Evolutionary conservation across 2,329 filamentous ascomycete genomes (phyloP), one percentile per base, ranked within the genome.

Genomic region (Nannizzia gypsea): DNA sequence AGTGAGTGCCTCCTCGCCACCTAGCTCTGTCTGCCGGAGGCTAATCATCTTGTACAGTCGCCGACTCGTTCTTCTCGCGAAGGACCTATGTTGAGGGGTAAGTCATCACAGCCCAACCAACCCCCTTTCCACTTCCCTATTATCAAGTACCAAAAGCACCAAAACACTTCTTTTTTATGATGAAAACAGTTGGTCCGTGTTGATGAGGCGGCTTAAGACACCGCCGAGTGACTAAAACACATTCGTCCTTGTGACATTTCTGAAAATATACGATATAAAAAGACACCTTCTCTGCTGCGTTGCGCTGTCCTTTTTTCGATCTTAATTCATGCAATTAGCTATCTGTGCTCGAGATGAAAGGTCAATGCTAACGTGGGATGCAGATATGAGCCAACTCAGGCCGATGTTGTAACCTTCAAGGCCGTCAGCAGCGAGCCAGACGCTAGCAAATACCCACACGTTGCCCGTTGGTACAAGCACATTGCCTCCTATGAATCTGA

Each of bases 401-500:
- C 93, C 78, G 93, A 99, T 81, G 92, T 95, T 71, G 88, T 87
- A 77, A 85, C 85, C 80, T 97, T 88, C 88, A 95, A 97, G 85
- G 88, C 88, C 71, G 77, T 96, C 75, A 85, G 81, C 72, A 78
- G 81, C 68, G 77, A 84, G 63, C 93, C 93, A 69, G 85, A 87
- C 68, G 83, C 87, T 71, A 81, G 82, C 76, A 95, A 95, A 82
- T 96, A 88, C 85, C 90, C 92, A 72, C 82, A 96, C 80, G 90
- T 88, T 72, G 90, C 89, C 73, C 88, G 93, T 77, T 99, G 93
- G 93, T 96, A 96, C 86, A 96, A 95, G 85, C 92, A 99, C 85
- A 89, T 96, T 74, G 84, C 88, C 76, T 88, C 88, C 69, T 96
- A 89, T 81, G 86, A 95, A 83, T 82, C 87, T 68, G 92, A 97